Evolutionary conservation across 305 asterid genomes (phyloP).

Genomic region (Solanum aculeatissimum): DNA sequence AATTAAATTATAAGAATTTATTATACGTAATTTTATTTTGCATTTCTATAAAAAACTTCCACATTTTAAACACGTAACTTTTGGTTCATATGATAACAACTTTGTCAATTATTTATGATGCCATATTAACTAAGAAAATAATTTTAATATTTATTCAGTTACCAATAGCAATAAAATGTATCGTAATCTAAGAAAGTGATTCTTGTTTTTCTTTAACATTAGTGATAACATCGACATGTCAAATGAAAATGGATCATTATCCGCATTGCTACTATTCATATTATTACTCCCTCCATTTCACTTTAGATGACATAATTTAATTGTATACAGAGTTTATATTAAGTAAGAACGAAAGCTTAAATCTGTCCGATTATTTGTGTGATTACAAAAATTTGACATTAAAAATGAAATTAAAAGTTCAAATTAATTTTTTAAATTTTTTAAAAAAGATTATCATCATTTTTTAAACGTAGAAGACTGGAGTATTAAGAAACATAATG

Average conservation of each 20-base stretch:
- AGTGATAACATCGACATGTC: background rate
- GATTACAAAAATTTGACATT: background rate
- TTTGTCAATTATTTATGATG: background rate
- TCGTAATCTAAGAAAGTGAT: background rate
- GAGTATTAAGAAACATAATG: no score
- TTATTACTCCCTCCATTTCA: background rate
- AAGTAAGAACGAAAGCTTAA: background rate
- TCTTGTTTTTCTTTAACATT: background rate
- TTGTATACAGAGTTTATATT: no score
- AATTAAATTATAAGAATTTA: background rate
- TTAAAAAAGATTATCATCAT: no score
- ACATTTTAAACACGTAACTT: background rate
- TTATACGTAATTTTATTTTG: accelerated
- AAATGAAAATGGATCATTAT: background rate
- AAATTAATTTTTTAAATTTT: no score
- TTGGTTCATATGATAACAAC: background rate
- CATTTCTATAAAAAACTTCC: background rate
- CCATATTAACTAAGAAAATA: background rate
- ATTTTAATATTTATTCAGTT: background rate
- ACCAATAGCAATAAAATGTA: background rate
- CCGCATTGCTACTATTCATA: background rate
- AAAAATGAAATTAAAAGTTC: background rate
- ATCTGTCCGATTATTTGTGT: background rate
- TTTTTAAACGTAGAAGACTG: no score
- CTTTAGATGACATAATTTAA: background rate